Conservation (phyloP, 352 stramenopile species). For the Phytophthora lateralis region DNA sequence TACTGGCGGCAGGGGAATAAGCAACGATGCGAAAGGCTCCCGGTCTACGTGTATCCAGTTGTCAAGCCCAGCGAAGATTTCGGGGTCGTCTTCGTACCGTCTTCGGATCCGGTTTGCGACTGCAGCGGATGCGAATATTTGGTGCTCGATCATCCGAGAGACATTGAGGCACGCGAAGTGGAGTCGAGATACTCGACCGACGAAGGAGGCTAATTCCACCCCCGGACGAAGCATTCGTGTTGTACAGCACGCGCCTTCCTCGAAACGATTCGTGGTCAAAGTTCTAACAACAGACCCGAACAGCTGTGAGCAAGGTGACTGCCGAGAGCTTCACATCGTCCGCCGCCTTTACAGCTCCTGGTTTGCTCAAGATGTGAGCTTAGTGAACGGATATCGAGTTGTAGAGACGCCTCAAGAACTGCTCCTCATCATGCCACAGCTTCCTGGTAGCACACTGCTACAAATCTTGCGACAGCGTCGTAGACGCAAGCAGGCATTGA, state of each 20-base stretch:
- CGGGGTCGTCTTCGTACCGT: constrained; percentile 23
- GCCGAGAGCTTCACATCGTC: constrained; percentile 49
- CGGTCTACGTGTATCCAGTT: constrained; percentile 39
- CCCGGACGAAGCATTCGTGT: constrained; percentile 9
- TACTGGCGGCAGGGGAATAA: not conserved
- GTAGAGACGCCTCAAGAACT: constrained; percentile 53
- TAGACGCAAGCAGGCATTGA: constrained; percentile 21
- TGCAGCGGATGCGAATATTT: constrained; percentile 55
- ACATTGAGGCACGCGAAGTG: constrained; percentile 46
- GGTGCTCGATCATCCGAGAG: constrained; percentile 45
- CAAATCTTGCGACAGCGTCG: constrained; percentile 38
- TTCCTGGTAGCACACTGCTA: constrained; percentile 51
- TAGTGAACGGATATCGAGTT: constrained; percentile 53
- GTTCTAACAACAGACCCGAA: constrained; percentile 18
- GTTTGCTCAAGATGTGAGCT: constrained; percentile 16
- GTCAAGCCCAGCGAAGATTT: constrained; percentile 15
- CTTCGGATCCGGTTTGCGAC: constrained; percentile 58
- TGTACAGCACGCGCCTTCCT: constrained; percentile 14
- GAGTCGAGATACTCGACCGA: constrained; percentile 34
- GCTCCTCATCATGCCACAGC: constrained; percentile 60
- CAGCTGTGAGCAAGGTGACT: constrained; percentile 24
- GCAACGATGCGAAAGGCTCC: not conserved
- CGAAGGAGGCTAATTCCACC: not conserved
- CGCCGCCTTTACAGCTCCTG: constrained; percentile 34
- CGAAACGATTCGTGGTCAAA: constrained; percentile 54